These are phyloP conservation scores for Hypoxylon sp. DNA, from an alignment of 2,329 filamentous ascomycete genomes.

Conservation along the genomic window DNA sequence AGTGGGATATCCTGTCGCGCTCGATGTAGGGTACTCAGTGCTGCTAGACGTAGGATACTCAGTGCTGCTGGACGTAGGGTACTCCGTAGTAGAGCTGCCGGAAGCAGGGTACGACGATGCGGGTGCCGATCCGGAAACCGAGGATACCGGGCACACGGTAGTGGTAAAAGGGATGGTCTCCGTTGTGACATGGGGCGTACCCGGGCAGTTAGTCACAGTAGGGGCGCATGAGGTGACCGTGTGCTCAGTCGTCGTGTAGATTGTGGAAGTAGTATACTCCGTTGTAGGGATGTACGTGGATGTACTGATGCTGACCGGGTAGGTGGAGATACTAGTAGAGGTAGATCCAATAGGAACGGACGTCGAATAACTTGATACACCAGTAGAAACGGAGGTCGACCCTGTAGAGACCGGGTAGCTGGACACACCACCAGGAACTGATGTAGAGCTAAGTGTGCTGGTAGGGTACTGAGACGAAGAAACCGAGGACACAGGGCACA, in stretches of 20 bases:
- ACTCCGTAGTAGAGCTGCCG: constrained; percentile 4
- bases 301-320: constrained; percentile 4
- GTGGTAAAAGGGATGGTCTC: constrained; percentile 37
- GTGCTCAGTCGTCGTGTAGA: constrained; percentile 36
- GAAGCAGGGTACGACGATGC: constrained; percentile 1
- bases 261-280: constrained; percentile 34
- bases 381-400: constrained; percentile 8
- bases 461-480: neutral
- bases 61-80: neutral
- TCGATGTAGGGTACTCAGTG: neutral
- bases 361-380: constrained; percentile 9
- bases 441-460: constrained; percentile 5
- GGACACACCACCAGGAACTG: constrained; percentile 10
- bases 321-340: constrained; percentile 12
- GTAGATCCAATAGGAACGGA: constrained; percentile 12
- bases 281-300: constrained; percentile 5
- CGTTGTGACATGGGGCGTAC: constrained; percentile 31
- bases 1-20: constrained; percentile 3
- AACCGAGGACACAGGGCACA: constrained; percentile 35
- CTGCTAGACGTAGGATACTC: constrained; percentile 1
- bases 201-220: constrained; percentile 36
- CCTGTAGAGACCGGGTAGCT: constrained; percentile 5
- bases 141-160: constrained; percentile 40
- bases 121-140: neutral
- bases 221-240: constrained; percentile 40